phyloP scores from a whole-genome alignment of 2,329 filamentous ascomycete species.

The Shiraia sp. region DNA sequence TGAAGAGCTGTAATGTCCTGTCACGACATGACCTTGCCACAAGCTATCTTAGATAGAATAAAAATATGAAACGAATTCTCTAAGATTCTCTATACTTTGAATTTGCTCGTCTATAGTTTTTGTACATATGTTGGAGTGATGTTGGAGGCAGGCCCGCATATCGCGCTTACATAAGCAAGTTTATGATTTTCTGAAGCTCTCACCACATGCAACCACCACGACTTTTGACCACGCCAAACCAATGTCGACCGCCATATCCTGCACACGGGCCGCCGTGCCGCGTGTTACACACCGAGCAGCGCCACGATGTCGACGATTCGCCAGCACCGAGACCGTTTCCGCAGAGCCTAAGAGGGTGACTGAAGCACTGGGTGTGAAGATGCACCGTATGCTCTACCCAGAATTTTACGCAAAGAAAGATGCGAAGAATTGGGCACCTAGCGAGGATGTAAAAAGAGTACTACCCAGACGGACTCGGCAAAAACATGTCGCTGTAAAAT shows the following conservation, averaged over 20 bases:
- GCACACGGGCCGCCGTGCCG: conserved; percentile 59
- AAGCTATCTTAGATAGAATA: too few relatives aligned
- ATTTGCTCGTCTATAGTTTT: too few relatives aligned
- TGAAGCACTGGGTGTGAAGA: conserved; percentile 17
- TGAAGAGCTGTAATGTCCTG: too few relatives aligned
- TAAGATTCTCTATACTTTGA: too few relatives aligned
- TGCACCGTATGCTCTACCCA: conserved; percentile 19
- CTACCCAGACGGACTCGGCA: background rate
- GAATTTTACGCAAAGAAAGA: conserved; percentile 2
- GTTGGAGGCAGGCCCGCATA: background rate
- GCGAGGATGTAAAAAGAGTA: background rate
- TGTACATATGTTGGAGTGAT: background rate
- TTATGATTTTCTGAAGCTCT: conserved; percentile 25
- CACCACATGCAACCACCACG: conserved; percentile 9
- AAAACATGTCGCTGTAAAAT: conserved; percentile 15
- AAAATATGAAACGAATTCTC: too few relatives aligned
- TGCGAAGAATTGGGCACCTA: background rate
- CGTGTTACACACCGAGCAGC: conserved; percentile 19
- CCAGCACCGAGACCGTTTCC: conserved; percentile 22
- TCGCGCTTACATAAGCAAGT: conserved; percentile 28
- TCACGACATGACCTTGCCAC: too few relatives aligned
- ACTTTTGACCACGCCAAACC: conserved; percentile 13
- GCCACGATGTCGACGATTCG: conserved; percentile 19
- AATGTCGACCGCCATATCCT: conserved; percentile 63
- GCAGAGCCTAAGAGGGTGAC: conserved; percentile 5